phyloP scores from a whole-genome alignment of 371 early-diverging fungal species.

The Mortierella sp. region DNA sequence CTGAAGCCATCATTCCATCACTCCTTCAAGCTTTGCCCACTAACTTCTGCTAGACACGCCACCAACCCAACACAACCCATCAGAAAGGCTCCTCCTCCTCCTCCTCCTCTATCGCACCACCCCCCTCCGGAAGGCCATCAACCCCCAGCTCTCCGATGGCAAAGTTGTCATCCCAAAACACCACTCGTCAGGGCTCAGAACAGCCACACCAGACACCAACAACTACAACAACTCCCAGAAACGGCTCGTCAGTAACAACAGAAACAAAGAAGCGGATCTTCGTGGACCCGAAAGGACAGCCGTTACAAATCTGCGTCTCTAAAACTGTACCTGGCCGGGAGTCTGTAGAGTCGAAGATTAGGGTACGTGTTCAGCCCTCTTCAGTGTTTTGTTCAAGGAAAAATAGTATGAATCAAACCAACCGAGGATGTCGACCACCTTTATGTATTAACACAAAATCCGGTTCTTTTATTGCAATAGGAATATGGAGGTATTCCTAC shows the following conservation, averaged over 20 bases:
- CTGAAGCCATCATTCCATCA: too few relatives aligned
- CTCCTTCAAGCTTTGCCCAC: background rate
- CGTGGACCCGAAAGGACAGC: constrained; percentile 15
- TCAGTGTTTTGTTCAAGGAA: background rate
- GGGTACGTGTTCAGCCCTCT: constrained; percentile 7
- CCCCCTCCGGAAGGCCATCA: background rate
- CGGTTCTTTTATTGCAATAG: constrained; percentile 8
- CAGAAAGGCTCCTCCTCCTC: background rate
- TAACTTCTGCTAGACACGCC: background rate
- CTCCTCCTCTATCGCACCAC: too few relatives aligned
- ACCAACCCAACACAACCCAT: background rate
- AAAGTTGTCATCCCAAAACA: background rate
- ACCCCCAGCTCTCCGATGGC: background rate
- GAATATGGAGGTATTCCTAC: constrained; percentile 28
- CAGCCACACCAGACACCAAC: background rate
- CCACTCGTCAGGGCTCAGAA: background rate
- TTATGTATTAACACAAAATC: background rate
- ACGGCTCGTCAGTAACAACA: background rate
- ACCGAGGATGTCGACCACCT: background rate
- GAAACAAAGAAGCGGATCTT: background rate
- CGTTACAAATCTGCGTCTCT: constrained; percentile 38
- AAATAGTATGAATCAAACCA: background rate
- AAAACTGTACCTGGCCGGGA: constrained; percentile 6
- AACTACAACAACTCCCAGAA: background rate
- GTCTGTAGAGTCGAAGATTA: constrained; percentile 17